Evolutionary conservation across 1,284 basidiomycete genomes (phyloP).

Genomic region (Trichosporon sp.): DNA sequence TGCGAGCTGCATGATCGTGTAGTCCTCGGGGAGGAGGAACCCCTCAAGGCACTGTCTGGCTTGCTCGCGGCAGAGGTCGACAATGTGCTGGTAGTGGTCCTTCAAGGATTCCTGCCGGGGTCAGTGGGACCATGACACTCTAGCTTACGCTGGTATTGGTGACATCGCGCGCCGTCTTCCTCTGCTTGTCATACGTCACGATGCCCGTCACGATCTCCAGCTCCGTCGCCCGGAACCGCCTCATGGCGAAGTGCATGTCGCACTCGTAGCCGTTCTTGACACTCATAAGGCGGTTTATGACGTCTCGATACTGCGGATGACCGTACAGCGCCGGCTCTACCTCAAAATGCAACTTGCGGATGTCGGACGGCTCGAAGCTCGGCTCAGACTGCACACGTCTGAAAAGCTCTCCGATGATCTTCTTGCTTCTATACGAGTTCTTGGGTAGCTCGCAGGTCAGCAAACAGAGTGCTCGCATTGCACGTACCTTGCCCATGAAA

Average conservation of each 20-base stretch:
- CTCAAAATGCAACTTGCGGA: conserved; percentile 25
- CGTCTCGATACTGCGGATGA: conserved; percentile 20
- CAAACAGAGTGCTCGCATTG: background rate
- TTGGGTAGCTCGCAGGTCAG: conserved; percentile 22
- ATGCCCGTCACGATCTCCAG: conserved; percentile 39
- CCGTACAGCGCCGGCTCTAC: conserved; percentile 24
- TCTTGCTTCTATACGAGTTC: conserved; percentile 30
- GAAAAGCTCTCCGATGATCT: conserved; percentile 45
- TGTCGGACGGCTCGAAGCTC: conserved; percentile 31
- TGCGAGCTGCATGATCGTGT: conserved; percentile 28
- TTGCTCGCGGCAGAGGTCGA: conserved; percentile 23
- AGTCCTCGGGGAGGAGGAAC: background rate
- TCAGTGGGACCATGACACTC: background rate
- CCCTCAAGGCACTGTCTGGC: conserved; percentile 4
- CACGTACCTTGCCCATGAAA: conserved; percentile 48
- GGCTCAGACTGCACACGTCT: conserved; percentile 37
- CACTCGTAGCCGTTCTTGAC: conserved; percentile 40
- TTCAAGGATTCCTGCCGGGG: conserved; percentile 34
- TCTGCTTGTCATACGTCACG: conserved; percentile 33
- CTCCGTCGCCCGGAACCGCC: conserved; percentile 37
- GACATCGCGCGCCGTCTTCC: conserved; percentile 34
- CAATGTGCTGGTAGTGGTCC: conserved; percentile 28
- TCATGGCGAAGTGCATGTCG: conserved; percentile 35
- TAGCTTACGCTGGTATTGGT: background rate
- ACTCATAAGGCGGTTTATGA: conserved; percentile 30